Evolutionary conservation across 352 stramenopile species (phyloP).

Genomic region (Globisporangium cystogenes): DNA sequence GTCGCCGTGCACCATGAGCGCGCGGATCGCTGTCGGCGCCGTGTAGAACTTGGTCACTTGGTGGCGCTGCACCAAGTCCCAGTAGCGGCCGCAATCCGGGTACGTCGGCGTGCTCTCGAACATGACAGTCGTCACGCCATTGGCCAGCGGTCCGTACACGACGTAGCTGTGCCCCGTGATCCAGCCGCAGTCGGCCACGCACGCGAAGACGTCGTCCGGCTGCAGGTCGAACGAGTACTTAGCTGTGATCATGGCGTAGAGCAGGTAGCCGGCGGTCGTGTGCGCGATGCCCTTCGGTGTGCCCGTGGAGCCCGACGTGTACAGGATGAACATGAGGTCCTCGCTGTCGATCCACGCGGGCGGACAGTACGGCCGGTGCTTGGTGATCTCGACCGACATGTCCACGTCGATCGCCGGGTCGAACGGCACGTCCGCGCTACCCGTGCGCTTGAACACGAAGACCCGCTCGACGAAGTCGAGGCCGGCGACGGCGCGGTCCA

Average conservation of each 20-base stretch:
- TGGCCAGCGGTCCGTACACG: conserved; percentile 95
- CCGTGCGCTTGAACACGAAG: conserved; percentile 93
- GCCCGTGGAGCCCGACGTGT: conserved; percentile 96
- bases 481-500: conserved; percentile 89
- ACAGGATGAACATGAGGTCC: conserved; percentile 97
- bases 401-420: conserved; percentile 88
- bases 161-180: conserved; percentile 97
- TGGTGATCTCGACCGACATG: conserved; percentile 90
- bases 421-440: conserved; percentile 63
- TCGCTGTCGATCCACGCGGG: conserved; percentile 95
- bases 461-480: conserved; percentile 91
- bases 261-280: conserved; percentile 93
- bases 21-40: conserved; percentile 94
- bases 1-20: conserved; percentile 95
- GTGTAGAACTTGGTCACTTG: conserved; percentile 97
- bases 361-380: conserved; percentile 92
- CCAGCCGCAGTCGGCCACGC: conserved; percentile 96
- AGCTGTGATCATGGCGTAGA: conserved; percentile 93
- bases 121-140: conserved; percentile 97
- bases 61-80: conserved; percentile 95
- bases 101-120: conserved; percentile 98
- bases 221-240: conserved; percentile 94
- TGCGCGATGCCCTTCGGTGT: conserved; percentile 95
- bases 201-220: conserved; percentile 92
- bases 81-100: conserved; percentile 95